Conservation (phyloP, 176 grass and related monocot genomes). For the Poa pratensis region DNA sequence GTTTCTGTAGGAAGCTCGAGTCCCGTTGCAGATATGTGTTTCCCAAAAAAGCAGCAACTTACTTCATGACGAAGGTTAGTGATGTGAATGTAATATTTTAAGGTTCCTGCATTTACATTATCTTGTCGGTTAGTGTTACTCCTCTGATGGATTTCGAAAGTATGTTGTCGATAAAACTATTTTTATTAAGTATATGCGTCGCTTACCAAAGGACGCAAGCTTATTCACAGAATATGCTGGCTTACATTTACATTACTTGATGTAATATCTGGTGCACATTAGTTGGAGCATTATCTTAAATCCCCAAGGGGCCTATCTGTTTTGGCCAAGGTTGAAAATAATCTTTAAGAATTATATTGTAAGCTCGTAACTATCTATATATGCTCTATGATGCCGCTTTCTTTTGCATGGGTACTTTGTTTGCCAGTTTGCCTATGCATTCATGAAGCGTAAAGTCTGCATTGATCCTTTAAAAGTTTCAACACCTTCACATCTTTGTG, state of each 20-base stretch:
- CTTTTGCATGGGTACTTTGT: slow-evolving; percentile 8
- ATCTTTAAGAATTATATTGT: no score
- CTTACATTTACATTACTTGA: background rate
- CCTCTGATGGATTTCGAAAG: background rate
- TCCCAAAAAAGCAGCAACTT: slow-evolving; percentile 79
- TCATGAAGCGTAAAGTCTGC: background rate
- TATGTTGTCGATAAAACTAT: background rate
- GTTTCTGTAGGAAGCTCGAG: slow-evolving; percentile 71
- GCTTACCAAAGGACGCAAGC: background rate
- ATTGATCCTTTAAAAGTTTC: slow-evolving; percentile 19
- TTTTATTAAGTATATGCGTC: slow-evolving; percentile 17
- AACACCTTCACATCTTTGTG: background rate
- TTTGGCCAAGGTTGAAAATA: no score
- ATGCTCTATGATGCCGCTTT: background rate
- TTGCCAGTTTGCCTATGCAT: slow-evolving; percentile 11
- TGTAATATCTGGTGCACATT: background rate
- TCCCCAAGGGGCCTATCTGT: background rate
- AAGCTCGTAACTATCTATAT: no score
- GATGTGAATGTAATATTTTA: slow-evolving; percentile 25
- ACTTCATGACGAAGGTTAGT: slow-evolving; percentile 80
- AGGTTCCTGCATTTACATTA: background rate
- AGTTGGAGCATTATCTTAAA: background rate
- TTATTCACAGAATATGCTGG: background rate
- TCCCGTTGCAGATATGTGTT: slow-evolving; percentile 88
- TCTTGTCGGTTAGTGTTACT: background rate